Evolutionary conservation across 352 stramenopile genomes (phyloP).

Genomic region (Phytophthora pinifolia): DNA sequence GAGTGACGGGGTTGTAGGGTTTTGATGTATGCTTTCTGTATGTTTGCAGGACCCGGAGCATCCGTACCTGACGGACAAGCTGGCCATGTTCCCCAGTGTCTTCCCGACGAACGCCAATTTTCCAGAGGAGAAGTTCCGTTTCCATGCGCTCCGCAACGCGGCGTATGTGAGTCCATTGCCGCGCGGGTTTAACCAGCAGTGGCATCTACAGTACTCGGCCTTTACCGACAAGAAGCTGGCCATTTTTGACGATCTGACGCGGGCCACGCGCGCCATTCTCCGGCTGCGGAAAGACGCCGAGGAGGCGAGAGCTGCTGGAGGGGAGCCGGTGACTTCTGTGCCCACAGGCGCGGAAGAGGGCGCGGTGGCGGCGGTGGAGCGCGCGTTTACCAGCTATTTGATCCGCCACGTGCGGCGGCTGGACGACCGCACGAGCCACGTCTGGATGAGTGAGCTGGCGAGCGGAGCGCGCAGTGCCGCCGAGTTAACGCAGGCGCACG

Average conservation of each 20-base stretch:
- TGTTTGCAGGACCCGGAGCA: constrained; percentile 54
- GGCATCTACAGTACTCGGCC: constrained; percentile 84
- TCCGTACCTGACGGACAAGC: constrained; percentile 69
- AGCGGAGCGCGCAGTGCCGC: constrained; percentile 58
- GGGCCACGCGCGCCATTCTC: constrained; percentile 51
- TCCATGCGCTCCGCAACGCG: constrained; percentile 65
- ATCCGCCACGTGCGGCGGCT: constrained; percentile 80
- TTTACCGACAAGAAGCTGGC: constrained; percentile 80
- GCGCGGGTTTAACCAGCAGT: constrained; percentile 75
- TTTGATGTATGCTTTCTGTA: background rate
- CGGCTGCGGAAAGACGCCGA: constrained; percentile 25
- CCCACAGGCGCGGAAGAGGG: constrained; percentile 10
- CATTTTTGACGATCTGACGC: constrained; percentile 68
- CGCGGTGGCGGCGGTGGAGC: constrained; percentile 31
- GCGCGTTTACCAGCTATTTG: constrained; percentile 77
- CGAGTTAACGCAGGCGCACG: constrained; percentile 75
- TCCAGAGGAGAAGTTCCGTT: constrained; percentile 82
- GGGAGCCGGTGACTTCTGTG: constrained; percentile 1
- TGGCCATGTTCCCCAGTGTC: constrained; percentile 61
- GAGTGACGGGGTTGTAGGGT: background rate
- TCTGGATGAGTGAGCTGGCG: constrained; percentile 81
- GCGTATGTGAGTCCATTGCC: constrained; percentile 80
- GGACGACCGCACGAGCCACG: constrained; percentile 74
- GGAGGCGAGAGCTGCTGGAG: constrained; percentile 10
- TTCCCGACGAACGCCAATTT: constrained; percentile 77